Conservation (phyloP, 306 rosid genomes). For the Fragaria ananassa region DNA sequence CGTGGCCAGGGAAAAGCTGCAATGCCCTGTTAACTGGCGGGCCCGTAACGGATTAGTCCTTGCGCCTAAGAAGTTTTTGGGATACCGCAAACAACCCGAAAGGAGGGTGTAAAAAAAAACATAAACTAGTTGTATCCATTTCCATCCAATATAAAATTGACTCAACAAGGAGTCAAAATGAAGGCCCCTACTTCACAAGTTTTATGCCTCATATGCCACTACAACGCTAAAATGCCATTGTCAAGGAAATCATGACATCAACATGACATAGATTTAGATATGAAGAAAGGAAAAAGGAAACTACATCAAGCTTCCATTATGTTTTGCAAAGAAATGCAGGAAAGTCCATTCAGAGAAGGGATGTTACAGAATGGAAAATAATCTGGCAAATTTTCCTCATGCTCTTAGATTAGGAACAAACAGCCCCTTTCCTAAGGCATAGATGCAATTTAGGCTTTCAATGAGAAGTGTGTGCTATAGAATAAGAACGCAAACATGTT, state of each 20-base stretch:
- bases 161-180: neutral
- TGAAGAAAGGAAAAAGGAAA: neutral
- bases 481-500: neutral
- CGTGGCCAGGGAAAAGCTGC: no score
- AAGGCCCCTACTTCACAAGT: neutral
- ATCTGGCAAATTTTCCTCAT: neutral
- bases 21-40: no score
- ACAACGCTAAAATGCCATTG: neutral
- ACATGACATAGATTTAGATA: neutral
- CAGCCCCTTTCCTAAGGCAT: neutral
- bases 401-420: neutral
- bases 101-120: neutral
- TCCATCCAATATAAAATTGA: neutral
- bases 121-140: slow-evolving; percentile 2
- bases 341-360: neutral
- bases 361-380: neutral
- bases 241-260: neutral
- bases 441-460: neutral
- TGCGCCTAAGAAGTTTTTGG: no score
- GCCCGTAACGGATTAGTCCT: no score
- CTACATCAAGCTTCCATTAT: neutral
- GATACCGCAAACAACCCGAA: no score
- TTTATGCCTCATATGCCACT: neutral
- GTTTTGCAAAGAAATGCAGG: neutral
- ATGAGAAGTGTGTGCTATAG: neutral